Conservation (phyloP, 2,329 filamentous ascomycete species). For the Zymoseptoria crescenta region DNA sequence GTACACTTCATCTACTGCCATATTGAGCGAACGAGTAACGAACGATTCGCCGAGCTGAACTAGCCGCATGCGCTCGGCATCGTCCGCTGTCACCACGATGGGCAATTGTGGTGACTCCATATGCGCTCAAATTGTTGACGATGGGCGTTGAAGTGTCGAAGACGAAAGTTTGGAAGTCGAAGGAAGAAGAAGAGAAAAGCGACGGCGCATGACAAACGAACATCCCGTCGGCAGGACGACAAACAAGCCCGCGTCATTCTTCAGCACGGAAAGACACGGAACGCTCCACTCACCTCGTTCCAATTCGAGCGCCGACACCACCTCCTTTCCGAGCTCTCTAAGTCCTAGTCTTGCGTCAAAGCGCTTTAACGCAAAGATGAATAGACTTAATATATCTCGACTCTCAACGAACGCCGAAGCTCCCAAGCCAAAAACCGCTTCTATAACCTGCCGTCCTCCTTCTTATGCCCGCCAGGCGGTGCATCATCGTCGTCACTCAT, state of each 20-base stretch:
- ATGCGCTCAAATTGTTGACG: neutral
- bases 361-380: too few relatives aligned
- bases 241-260: neutral
- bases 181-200: neutral
- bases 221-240: neutral
- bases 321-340: neutral
- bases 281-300: neutral
- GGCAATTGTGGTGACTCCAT: neutral
- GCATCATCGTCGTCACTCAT: constrained; percentile 77
- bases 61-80: neutral
- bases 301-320: neutral
- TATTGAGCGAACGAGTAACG: neutral
- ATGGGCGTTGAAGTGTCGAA: neutral
- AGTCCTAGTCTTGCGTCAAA: too few relatives aligned
- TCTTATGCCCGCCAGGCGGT: constrained; percentile 1
- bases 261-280: neutral
- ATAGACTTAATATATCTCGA: neutral
- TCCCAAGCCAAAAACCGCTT: neutral
- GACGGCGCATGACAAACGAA: neutral
- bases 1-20: neutral
- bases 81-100: neutral
- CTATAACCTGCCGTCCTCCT: constrained; percentile 7
- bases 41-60: neutral
- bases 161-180: neutral
- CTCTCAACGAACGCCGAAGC: neutral